Percentiles rank a stretch among this genome's conserved stretches.
Evolutionary conservation across 169 alveolate species (phyloP).

Genomic region (Ichthyophthirius multifiliis): DNA sequence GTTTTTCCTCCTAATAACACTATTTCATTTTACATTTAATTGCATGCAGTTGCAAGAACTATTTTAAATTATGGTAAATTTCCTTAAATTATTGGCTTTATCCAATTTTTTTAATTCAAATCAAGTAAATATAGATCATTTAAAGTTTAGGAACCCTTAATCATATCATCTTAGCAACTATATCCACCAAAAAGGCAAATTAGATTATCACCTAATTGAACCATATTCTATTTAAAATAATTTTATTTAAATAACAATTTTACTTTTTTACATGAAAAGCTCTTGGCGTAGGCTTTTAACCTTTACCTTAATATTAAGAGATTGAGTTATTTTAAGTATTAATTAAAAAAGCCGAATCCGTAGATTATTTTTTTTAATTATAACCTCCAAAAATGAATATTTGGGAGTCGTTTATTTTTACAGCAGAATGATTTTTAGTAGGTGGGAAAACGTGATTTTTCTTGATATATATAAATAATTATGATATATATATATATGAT

Average conservation of each 20-base stretch:
- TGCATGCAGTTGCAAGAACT: conserved; percentile 29
- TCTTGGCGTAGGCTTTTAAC: conserved; percentile 38
- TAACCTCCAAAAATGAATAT: conserved; percentile 34
- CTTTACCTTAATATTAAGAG: conserved; percentile 16
- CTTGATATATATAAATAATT: too few relatives aligned
- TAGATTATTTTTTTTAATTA: conserved; percentile 30
- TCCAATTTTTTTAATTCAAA: conserved; percentile 34
- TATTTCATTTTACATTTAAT: conserved; percentile 27
- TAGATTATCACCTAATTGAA: conserved; percentile 29
- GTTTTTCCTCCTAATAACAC: conserved; percentile 28
- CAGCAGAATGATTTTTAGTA: conserved; percentile 19
- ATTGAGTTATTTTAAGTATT: conserved; percentile 13
- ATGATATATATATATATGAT: background rate
- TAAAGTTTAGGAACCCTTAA: conserved; percentile 19
- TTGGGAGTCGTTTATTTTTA: conserved; percentile 14
- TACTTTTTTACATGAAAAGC: conserved; percentile 32
- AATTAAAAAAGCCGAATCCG: conserved; percentile 17
- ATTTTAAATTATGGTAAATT: conserved; percentile 26
- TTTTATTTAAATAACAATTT: background rate
- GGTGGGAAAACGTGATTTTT: conserved; percentile 4
- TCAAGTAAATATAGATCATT: conserved; percentile 38
- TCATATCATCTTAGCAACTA: conserved; percentile 20
- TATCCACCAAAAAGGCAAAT: conserved; percentile 41
- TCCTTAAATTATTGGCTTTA: conserved; percentile 26
- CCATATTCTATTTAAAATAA: background rate